These are phyloP conservation scores for Pinus albicaulis DNA, from an alignment of 75 land plant species.

Conservation along the genomic window DNA sequence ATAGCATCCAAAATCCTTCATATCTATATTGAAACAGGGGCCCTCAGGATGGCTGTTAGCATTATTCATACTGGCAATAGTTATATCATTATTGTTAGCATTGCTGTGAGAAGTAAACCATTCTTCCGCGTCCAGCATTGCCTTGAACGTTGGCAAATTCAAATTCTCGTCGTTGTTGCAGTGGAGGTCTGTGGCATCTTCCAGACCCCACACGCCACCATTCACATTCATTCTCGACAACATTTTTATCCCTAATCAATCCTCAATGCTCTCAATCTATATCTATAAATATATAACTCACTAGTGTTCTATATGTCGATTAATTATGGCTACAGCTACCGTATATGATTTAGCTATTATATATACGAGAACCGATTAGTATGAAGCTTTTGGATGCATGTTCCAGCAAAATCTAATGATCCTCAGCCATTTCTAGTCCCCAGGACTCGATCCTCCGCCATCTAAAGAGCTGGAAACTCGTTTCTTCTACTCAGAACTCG, in stretches of 20 bases:
- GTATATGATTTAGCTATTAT: too few relatives aligned
- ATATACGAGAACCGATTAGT: too few relatives aligned
- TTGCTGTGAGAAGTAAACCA: conserved; percentile 27
- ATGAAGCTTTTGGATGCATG: too few relatives aligned
- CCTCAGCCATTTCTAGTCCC: background rate
- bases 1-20: conserved; percentile 2
- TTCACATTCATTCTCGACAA: conserved; percentile 32
- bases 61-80: background rate
- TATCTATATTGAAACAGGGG: background rate
- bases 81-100: background rate
- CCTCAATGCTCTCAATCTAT: too few relatives aligned
- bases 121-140: conserved; percentile 56
- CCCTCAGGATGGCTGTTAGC: conserved; percentile 4
- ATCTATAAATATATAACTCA: too few relatives aligned
- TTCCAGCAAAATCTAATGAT: too few relatives aligned
- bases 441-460: background rate
- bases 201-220: conserved; percentile 30
- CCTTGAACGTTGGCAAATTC: conserved; percentile 45
- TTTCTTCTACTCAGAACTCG: too few relatives aligned
- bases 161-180: conserved; percentile 21
- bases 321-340: too few relatives aligned
- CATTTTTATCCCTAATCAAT: conserved; percentile 12
- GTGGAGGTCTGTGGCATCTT: background rate
- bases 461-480: background rate
- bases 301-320: too few relatives aligned